Base-by-base conservation (phyloP, 2,329 filamentous ascomycete species). In the Sphaerulina musiva region DNA sequence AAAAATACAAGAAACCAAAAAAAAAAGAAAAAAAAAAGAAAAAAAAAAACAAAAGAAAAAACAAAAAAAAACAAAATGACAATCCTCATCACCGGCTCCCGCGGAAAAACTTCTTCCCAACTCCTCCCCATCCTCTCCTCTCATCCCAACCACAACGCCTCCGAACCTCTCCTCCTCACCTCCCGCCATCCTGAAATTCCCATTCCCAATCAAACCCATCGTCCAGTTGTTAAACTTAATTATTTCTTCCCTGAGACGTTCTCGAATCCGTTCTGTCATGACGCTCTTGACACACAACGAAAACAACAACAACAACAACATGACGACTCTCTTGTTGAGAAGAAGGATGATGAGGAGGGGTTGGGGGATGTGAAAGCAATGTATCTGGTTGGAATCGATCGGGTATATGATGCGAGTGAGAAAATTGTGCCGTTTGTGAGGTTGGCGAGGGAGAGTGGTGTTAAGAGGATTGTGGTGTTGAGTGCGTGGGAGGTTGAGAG, bases 381-480 rank as follows among this genome's bases (percentile, higher is more conserved):
- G 32, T 78, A 74, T 58, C 63, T 79, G 10, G 64, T 78, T 14
- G 65, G 68, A 0, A 73, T 73, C 9, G 64, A 66, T 4, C 44
- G 69, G 3, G 26, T 26, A 17, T 12, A 66, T 1, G 66, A 76
- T 23, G 64, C 66, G 3, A 60, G 68, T 3, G 52, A 64, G 1
- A 53, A 65, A 2, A 71, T 76, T 60, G 71, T 69, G 36, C 63
- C 63, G 0, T 78, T 78, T 56, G 63, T 79, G 29, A 70, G 77
- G 53, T 59, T 71, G 8, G 74, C 75, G 1, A 62, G 69, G 3
- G 51, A 56, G 0, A 62, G 68, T 8, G 70, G 72, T 2, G 69
- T 71, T 2, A 65, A 64, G 32, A 67, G 76, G n/a, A 76, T 79
- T 55, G 73, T 79, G 6, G 62, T 79, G 8, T 64, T 76, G 48